Percentiles rank a stretch among this genome's conserved stretches.
Conservation (phyloP, 2,329 filamentous ascomycete genomes). For the Penicillium vulpinum region DNA sequence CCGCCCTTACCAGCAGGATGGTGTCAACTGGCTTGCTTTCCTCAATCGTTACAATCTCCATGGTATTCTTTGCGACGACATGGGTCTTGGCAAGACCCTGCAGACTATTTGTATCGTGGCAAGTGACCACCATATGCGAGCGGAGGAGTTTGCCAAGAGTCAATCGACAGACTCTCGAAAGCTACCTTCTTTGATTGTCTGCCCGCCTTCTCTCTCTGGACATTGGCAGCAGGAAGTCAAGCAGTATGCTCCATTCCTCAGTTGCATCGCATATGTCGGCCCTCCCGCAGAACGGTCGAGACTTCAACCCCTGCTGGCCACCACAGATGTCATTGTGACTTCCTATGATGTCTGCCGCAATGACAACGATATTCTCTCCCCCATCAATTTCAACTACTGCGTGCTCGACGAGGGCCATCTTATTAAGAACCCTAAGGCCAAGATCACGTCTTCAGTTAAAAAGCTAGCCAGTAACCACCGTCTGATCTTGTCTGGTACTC, state of each 20-base stretch:
- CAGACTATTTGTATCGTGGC: constrained; percentile 98
- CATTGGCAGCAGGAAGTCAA: constrained; percentile 99
- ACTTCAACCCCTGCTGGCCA: constrained; percentile 67
- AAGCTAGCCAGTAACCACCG: constrained; percentile 86
- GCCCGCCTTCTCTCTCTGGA: constrained; percentile 90
- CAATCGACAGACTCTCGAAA: constrained; percentile 73
- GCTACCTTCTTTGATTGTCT: constrained; percentile 90
- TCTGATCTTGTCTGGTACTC: constrained; percentile 92
- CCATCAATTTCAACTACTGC: constrained; percentile 94
- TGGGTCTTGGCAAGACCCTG: constrained; percentile 96
- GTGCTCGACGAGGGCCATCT: constrained; percentile 96
- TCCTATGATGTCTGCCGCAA: constrained; percentile 98
- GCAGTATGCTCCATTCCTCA: constrained; percentile 91
- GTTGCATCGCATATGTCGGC: constrained; percentile 86
- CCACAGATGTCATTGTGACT: constrained; percentile 91
- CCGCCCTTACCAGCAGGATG: constrained; percentile 96
- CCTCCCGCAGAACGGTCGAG: constrained; percentile 76
- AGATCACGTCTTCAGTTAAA: constrained; percentile 92
- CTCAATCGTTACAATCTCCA: constrained; percentile 97
- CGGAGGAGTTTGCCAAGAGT: constrained; percentile 84
- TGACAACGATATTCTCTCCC: constrained; percentile 78
- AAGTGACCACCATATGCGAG: constrained; percentile 91
- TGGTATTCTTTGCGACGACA: constrained; percentile 97
- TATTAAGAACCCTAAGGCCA: constrained; percentile 98
- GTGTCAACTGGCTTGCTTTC: constrained; percentile 98